Conservation (phyloP, 257 asterid species). For the Solanum bukasovii region DNA sequence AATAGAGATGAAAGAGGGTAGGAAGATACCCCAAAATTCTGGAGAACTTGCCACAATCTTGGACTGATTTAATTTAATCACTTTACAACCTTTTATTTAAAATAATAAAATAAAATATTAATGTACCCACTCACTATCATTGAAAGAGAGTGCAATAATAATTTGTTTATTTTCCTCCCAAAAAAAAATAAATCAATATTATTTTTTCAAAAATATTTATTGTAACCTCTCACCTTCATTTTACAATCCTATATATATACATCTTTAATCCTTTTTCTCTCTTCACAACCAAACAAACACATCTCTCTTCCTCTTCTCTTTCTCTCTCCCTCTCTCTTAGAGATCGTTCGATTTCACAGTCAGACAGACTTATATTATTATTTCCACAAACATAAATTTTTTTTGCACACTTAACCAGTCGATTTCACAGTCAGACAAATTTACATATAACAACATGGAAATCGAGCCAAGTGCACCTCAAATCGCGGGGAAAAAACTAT, state of each 20-base stretch:
- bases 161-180: not conserved
- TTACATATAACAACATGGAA: slow-evolving; percentile 8
- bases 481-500: slow-evolving; percentile 10
- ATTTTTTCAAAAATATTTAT: no score
- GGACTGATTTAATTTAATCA: not conserved
- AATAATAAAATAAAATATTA: not conserved
- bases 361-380: not conserved
- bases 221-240: not conserved
- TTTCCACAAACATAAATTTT: fast-evolving
- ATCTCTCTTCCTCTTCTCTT: not conserved
- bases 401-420: not conserved
- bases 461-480: slow-evolving; percentile 12
- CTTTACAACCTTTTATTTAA: not conserved
- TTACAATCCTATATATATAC: slow-evolving; percentile 4
- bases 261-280: not conserved
- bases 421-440: not conserved
- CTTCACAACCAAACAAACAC: slow-evolving; percentile 5
- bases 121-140: not conserved
- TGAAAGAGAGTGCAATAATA: not conserved
- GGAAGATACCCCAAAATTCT: not conserved
- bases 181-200: not conserved
- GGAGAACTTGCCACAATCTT: not conserved
- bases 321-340: not conserved
- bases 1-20: not conserved
- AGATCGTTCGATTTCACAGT: not conserved